Percentiles rank a stretch among this genome's conserved stretches.
phyloP scores from a whole-genome alignment of 345 rosid species.

The Barbarea vulgaris region DNA sequence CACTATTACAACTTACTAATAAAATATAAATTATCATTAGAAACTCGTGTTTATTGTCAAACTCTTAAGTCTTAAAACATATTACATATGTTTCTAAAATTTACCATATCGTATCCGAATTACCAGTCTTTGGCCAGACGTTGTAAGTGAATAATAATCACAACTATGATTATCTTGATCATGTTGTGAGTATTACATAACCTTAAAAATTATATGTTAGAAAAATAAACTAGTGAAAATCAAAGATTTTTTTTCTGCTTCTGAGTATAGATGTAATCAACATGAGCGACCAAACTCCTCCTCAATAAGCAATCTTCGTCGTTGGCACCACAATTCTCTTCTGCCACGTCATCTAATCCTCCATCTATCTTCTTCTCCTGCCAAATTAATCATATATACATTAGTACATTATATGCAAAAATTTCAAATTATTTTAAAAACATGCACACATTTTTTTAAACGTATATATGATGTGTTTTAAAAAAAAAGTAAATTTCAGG shows the following conservation, averaged over 20 bases:
- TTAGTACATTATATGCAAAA: neutral
- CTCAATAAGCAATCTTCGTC: constrained; percentile 69
- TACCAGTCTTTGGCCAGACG: neutral
- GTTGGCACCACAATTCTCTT: constrained; percentile 49
- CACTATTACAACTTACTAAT: neutral
- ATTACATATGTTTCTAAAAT: neutral
- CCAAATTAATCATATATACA: constrained; percentile 12
- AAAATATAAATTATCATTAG: neutral
- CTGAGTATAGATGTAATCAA: constrained; percentile 57
- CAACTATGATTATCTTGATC: constrained; percentile 9
- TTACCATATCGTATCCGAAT: neutral
- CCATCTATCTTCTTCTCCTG: constrained; percentile 30
- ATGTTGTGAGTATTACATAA: constrained; percentile 8
- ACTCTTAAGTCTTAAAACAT: too few species aligned
- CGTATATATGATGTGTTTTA: neutral
- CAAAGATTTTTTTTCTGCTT: constrained; percentile 37
- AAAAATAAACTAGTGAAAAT: neutral
- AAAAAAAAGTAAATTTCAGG: neutral
- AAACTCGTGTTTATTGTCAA: neutral
- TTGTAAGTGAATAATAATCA: neutral
- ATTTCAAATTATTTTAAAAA: neutral
- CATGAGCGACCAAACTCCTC: constrained; percentile 64
- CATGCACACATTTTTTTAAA: neutral
- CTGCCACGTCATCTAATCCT: constrained; percentile 29
- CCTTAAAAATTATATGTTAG: neutral